Percentiles rank a stretch among this genome's conserved stretches.
These are phyloP conservation scores for Orobanche coerulescens DNA, from an alignment of 257 asterid species.

Conservation along the genomic window DNA sequence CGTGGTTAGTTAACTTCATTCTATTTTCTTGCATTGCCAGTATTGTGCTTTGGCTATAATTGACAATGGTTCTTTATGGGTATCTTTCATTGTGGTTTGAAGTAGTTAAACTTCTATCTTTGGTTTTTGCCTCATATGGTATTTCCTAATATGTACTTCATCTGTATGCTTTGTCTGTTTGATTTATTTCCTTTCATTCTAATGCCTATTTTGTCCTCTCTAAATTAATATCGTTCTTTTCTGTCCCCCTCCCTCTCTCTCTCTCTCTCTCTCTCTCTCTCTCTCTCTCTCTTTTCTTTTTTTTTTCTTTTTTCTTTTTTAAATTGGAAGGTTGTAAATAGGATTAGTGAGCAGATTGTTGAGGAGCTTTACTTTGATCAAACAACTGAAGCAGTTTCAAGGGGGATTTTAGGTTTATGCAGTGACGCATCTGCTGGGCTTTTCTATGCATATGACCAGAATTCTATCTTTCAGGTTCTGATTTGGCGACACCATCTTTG, in stretches of 20 bases:
- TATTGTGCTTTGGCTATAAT: conserved; percentile 1
- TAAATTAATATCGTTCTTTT: conserved; percentile 2
- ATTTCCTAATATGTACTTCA: not conserved
- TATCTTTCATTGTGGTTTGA: not conserved
- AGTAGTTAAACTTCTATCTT: not conserved
- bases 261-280: too few species aligned
- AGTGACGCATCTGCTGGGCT: conserved; percentile 98
- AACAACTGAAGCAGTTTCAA: conserved; percentile 71
- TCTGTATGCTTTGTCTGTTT: not conserved
- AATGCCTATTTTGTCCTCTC: conserved; percentile 6
- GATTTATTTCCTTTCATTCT: not conserved
- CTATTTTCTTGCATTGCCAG: conserved; percentile 4
- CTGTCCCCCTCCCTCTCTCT: too few species aligned
- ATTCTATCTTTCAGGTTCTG: conserved; percentile 84
- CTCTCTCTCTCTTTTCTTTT: too few species aligned
- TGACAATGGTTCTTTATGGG: not conserved
- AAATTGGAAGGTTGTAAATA: conserved; percentile 69
- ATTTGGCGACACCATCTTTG: conserved; percentile 16
- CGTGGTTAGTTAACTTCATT: not conserved
- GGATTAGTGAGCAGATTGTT: conserved; percentile 88
- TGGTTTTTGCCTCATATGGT: not conserved
- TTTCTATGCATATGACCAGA: conserved; percentile 90
- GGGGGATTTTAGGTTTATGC: conserved; percentile 83
- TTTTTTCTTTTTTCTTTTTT: too few species aligned
- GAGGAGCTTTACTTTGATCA: conserved; percentile 89